These are phyloP conservation scores for Mortierella alpina DNA, from an alignment of 192 early-diverging fungal genomes.

Conservation along the genomic window DNA sequence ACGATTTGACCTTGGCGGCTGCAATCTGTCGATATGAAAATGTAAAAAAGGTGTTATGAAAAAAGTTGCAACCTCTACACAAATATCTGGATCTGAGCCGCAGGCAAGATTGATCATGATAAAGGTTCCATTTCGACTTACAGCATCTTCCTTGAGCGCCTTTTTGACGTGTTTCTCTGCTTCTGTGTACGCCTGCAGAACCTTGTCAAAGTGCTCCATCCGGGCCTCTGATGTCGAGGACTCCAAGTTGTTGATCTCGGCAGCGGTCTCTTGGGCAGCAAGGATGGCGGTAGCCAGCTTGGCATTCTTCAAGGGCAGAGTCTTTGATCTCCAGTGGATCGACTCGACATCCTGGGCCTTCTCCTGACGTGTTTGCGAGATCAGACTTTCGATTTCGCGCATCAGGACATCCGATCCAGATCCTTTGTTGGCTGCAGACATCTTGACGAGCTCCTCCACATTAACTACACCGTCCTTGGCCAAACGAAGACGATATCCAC, in stretches of 20 bases:
- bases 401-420: constrained; percentile 62
- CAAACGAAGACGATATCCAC: constrained; percentile 74
- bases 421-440: constrained; percentile 56
- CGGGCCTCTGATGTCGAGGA: constrained; percentile 38
- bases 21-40: constrained; percentile 54
- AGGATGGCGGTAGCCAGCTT: constrained; percentile 60
- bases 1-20: constrained; percentile 74
- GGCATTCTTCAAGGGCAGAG: constrained; percentile 56
- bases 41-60: background rate
- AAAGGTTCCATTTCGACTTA: constrained; percentile 23
- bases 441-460: constrained; percentile 60
- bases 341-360: constrained; percentile 52
- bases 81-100: background rate
- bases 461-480: constrained; percentile 50
- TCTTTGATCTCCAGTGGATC: constrained; percentile 61
- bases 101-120: background rate
- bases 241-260: constrained; percentile 27
- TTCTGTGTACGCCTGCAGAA: constrained; percentile 68
- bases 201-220: constrained; percentile 63
- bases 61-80: background rate
- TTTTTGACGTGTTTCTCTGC: constrained; percentile 70
- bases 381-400: constrained; percentile 57
- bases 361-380: constrained; percentile 56
- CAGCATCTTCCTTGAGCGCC: constrained; percentile 72
- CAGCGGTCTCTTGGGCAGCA: constrained; percentile 58